phyloP scores from a whole-genome alignment of 202 grass and related monocot genomes.

The Schoenoplectus tabernaemontani region DNA sequence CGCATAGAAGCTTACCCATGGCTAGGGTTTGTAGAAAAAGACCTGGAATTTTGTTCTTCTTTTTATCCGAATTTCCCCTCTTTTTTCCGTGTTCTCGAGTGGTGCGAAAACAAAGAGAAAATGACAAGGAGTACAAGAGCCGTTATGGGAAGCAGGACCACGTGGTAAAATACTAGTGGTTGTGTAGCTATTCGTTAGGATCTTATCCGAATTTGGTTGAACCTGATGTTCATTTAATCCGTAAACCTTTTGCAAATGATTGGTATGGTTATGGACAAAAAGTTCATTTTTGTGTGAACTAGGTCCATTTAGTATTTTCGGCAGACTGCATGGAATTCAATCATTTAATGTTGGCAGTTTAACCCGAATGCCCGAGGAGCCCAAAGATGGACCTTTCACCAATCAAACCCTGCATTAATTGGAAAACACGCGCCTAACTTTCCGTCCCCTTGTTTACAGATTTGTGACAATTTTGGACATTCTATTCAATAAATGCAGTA shows the following conservation, averaged over 20 bases:
- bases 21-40: conserved; percentile 44
- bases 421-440: not conserved
- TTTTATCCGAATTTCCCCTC: not conserved
- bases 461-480: too few relatives aligned
- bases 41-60: conserved; percentile 5
- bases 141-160: conserved; percentile 6
- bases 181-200: conserved; percentile 11
- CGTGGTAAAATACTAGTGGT: conserved; percentile 17
- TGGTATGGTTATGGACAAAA: not conserved
- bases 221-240: not conserved
- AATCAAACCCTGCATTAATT: not conserved
- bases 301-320: not conserved
- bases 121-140: not conserved
- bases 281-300: not conserved
- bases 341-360: not conserved
- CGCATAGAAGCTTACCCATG: conserved; percentile 97
- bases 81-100: not conserved
- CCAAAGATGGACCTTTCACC: not conserved
- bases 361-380: not conserved
- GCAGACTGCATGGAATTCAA: not conserved
- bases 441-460: not conserved
- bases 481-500: not conserved
- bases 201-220: not conserved
- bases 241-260: not conserved
- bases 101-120: not conserved